Base-by-base conservation (phyloP, 345 rosid species). In the Gossypium herbaceum region DNA sequence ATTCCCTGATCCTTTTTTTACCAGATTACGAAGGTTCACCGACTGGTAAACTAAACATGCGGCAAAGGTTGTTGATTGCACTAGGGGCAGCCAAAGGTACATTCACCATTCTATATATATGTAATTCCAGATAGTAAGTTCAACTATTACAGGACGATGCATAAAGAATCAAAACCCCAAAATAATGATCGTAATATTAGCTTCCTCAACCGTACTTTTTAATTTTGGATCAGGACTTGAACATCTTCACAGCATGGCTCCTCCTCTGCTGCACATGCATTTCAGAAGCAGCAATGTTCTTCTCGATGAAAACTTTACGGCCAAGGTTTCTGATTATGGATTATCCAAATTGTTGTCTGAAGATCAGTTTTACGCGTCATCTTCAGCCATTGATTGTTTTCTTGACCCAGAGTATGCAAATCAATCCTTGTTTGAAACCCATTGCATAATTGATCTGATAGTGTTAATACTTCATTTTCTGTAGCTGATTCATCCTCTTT, bases 201-300 rank as follows among this genome's bases (percentile, higher is more conserved):
- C 57, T 54, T 54, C n/a, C 61, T 63, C 43, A 48, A 66, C 43
- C n/a, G 0, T 9, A 71, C 7, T 20, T 82, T 48, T 58, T 55
- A 20, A 73, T 73, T 34, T 52, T 77, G 65, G 45, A 76, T 16
- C 84, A 86, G 89, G 87, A 20, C 81, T 86, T 68, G 82, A 82
- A 59, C 76, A 86, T 75, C 84, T 86, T 78, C 89, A 86, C 79
- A 77, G 84, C 73, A 47, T 80, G 84, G 82, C 63, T 55, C 84
- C 84, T 78, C 87, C 87, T 44, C 64, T 86, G 47, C 76, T 78
- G 61, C 89, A 86, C 77, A 76, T 82, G 87, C 85, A 82, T 80
- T 86, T 86, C 79, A 84, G 79, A 77, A 81, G 81, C 15, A 84
- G 82, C 73, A 86, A 84, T 44, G 87, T 82, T 73, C 86, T 85